Base-by-base conservation (phyloP, 371 early-diverging fungal species). In the Mucor indicus region DNA sequence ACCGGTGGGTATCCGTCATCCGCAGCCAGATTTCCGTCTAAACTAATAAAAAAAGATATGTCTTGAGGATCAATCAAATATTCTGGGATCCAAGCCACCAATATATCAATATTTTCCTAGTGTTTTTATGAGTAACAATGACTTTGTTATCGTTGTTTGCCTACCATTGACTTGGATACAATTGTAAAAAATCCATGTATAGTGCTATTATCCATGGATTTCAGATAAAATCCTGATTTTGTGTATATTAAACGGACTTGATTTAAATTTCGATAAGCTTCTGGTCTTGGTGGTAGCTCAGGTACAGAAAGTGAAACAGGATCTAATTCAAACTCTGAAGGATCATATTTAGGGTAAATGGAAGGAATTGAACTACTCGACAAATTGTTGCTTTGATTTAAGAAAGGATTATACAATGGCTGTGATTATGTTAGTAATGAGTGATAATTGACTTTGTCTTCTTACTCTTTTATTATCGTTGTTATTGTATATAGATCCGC, bases 61-160 rank as follows among this genome's bases (percentile, higher is more conserved):
- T 75, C 75, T 16, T 48, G 25, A 1, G 62, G 44, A 1, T 64
- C 63, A 11, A 74, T 51, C 7, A 67, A 44, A 27, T 74, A 50
- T 53, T 74, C 65, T 1, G 74, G 74, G 12, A 70, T 64, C 74
- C 74, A 74, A 13, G 62, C 62, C 16, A 69, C 27, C 3, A 40
- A 30, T 17, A 55, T 22, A 22, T 60, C 36, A 9, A 50, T 25
- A 38, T 55, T 17, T 4, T 60, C 61, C 55, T 55, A 51, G 6
- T n/a, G 12, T 15, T 24, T 4, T 3, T 29, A 23, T 17, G 17
- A 15, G 31, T 9, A 31, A 15, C n/a, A 21, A 3, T 40, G 11
- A 24, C 13, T 29, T 15, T 16, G 23, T 16, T 19, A 11, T 20
- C 12, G 17, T 32, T 29, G 10, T 16, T 43, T 21, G 15, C 12